Evolutionary conservation across 1,284 basidiomycete species (phyloP).

Genomic region (Moesziomyces sp.): DNA sequence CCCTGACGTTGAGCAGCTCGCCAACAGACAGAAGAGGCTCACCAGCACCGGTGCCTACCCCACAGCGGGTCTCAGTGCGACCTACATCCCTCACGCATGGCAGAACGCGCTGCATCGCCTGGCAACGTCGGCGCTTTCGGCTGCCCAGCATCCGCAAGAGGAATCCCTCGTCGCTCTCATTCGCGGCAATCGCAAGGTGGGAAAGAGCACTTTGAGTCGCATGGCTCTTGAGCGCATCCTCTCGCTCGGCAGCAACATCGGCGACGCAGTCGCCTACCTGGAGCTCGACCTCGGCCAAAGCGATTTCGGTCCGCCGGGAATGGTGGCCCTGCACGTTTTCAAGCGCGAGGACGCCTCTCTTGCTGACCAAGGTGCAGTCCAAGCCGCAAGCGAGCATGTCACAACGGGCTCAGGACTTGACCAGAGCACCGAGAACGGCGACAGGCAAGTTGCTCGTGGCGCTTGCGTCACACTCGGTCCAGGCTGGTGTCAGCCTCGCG

Average conservation of each 20-base stretch:
- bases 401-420: neutral
- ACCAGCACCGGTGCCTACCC: conserved; percentile 7
- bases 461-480: conserved; percentile 44
- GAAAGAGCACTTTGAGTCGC: conserved; percentile 88
- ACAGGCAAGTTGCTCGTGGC: neutral
- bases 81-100: conserved; percentile 43
- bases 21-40: conserved; percentile 11
- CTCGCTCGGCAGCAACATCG: conserved; percentile 70
- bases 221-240: conserved; percentile 80
- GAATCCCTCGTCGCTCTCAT: conserved; percentile 72
- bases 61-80: conserved; percentile 32
- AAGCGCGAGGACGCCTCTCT: neutral
- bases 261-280: conserved; percentile 79
- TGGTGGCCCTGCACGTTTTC: conserved; percentile 82
- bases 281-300: conserved; percentile 94
- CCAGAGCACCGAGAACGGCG: neutral
- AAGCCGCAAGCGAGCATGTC: neutral
- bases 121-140: conserved; percentile 12
- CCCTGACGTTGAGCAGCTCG: conserved; percentile 10
- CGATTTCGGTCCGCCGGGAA: conserved; percentile 88
- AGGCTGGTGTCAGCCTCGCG: conserved; percentile 70
- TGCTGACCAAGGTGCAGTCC: neutral
- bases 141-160: conserved; percentile 34
- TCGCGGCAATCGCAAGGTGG: conserved; percentile 84
- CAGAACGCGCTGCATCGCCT: conserved; percentile 22